phyloP scores from a whole-genome alignment of 768 basidiomycete species.

The Asterophora lycoperdoides region DNA sequence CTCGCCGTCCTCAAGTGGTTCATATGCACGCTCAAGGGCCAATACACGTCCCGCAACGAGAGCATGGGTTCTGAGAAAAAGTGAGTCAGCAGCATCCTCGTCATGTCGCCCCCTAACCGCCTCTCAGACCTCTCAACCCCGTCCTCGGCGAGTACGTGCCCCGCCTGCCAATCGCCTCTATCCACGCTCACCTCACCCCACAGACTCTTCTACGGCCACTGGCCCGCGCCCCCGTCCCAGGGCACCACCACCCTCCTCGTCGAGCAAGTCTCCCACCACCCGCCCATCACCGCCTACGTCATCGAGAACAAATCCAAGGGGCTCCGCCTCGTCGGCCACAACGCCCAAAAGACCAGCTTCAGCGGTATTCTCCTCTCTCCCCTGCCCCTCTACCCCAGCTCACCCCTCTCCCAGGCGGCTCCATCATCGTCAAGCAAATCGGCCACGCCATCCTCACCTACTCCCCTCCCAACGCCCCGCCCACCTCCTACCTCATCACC shows the following conservation, averaged over 20 bases:
- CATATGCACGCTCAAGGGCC: conserved; percentile 94
- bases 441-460: conserved; percentile 87
- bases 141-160: conserved; percentile 82
- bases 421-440: conserved; percentile 88
- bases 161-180: background rate
- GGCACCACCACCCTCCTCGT: conserved; percentile 83
- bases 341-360: conserved; percentile 94
- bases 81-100: no score
- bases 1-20: conserved; percentile 93
- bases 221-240: conserved; percentile 59
- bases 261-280: conserved; percentile 97
- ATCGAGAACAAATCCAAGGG: conserved; percentile 81
- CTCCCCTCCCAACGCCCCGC: conserved; percentile 43
- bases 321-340: conserved; percentile 77
- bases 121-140: conserved; percentile 83
- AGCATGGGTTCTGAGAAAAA: conserved; percentile 98
- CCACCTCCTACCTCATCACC: conserved; percentile 77
- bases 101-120: background rate
- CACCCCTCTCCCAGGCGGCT: conserved; percentile 40
- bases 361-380: conserved; percentile 45
- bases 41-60: conserved; percentile 93
- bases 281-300: conserved; percentile 81
- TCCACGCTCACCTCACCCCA: background rate
- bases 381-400: background rate
- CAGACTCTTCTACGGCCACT: conserved; percentile 80